Evolutionary conservation across 305 asterid species (phyloP).

Genomic region (Fraxinus sp.): DNA sequence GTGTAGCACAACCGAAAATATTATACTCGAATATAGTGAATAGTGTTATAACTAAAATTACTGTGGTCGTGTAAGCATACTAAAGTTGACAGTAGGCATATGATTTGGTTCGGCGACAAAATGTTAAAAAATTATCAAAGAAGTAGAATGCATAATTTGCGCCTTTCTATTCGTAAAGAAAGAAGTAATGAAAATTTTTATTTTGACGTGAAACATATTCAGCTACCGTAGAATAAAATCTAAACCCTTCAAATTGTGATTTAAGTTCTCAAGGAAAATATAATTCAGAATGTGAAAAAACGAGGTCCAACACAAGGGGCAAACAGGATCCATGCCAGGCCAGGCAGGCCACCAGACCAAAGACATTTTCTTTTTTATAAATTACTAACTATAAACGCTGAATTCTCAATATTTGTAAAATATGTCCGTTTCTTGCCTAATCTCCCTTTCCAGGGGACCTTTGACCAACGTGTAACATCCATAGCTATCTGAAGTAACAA

Average conservation of each 20-base stretch:
- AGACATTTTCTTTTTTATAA: no score
- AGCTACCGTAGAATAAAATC: background rate
- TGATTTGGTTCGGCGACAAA: background rate
- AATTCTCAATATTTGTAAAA: background rate
- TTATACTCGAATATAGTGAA: background rate
- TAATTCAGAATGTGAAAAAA: background rate
- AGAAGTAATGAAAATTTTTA: background rate
- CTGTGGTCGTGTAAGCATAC: background rate
- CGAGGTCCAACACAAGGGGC: background rate
- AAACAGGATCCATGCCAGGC: background rate
- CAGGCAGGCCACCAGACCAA: background rate
- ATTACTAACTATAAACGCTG: background rate
- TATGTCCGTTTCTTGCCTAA: background rate
- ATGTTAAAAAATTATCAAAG: no score
- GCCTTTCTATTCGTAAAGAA: background rate
- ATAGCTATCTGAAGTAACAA: background rate
- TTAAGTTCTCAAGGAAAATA: background rate
- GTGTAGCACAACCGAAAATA: background rate
- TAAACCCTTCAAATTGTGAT: background rate
- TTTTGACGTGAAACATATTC: background rate
- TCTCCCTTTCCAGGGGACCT: background rate
- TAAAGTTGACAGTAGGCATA: background rate
- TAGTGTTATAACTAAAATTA: background rate
- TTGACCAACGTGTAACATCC: background rate
- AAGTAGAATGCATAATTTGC: background rate